phyloP scores from a whole-genome alignment of 768 basidiomycete genomes.

The Myochromella boudieri region DNA sequence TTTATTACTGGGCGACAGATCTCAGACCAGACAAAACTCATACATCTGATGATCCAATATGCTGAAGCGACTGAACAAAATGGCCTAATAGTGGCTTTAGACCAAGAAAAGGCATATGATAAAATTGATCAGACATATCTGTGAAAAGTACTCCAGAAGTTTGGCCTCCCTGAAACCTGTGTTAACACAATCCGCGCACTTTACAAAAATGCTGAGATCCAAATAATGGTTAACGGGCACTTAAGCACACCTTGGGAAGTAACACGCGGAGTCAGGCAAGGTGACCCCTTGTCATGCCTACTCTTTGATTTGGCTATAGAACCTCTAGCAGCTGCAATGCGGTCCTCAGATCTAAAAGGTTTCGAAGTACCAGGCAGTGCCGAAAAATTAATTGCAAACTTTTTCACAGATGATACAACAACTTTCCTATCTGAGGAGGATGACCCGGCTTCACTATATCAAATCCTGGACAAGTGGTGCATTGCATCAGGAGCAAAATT shows the following conservation, averaged over 20 bases:
- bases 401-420: too few relatives aligned
- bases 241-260: too few relatives aligned
- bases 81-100: too few relatives aligned
- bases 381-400: conserved; percentile 25
- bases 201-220: conserved; percentile 10
- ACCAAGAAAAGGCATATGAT: too few relatives aligned
- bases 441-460: conserved; percentile 17
- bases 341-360: conserved; percentile 28
- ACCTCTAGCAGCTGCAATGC: conserved; percentile 30
- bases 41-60: too few relatives aligned
- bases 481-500: conserved; percentile 38
- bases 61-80: conserved; percentile 6
- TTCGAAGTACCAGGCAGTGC: conserved; percentile 17
- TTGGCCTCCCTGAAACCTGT: conserved; percentile 14
- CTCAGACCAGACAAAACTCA: too few relatives aligned
- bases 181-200: conserved; percentile 13
- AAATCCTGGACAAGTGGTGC: conserved; percentile 38
- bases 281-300: too few relatives aligned
- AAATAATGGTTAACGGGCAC: too few relatives aligned
- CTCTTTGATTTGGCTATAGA: too few relatives aligned
- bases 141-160: not conserved
- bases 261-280: too few relatives aligned
- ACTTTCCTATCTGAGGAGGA: too few relatives aligned
- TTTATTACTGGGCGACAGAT: conserved; percentile 11
- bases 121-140: conserved; percentile 9